Base-by-base conservation (phyloP, 176 grass and related monocot species). In the Coix lacrymajobi region DNA sequence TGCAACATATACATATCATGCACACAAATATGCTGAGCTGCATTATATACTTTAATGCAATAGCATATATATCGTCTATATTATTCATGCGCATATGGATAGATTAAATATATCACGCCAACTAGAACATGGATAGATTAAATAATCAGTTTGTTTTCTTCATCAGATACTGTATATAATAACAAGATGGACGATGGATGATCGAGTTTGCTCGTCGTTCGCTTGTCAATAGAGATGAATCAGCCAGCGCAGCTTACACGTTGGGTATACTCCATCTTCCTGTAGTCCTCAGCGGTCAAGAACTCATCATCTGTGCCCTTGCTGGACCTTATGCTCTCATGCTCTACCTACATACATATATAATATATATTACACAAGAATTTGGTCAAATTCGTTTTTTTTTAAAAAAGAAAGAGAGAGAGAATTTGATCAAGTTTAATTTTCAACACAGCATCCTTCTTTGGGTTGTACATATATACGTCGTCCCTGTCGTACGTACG, bases 201-300 rank as follows among this genome's bases (percentile, higher is more conserved):
- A 37, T 2, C 6, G 4, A 3, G 1, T 20, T 19, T 51, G 17
- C 0, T 20, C 8, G 2, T 51, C 48, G 6, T 51, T 3, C 68
- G 60, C 83, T 64, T 54, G 0, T 22, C 51, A 56, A n/a, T 10
- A 48, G 19, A 56, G 19, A 56, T 56, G 19, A 56, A n/a, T n/a
- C 2, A 56, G 10, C 3, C 20, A 56, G 46, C 4, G 4, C 16
- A 6, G 49, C 84, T 93, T 85, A 97, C 94, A 75, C 89, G 73
- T 82, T 91, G 94, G 67, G 94, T 97, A 76, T 93, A 97, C 80
- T 93, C 94, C 94, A 97, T 97, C 90, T 93, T 97, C 94, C 81
- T 97, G 64, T 97, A 97, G 76, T 93, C 94, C 17, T 97, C 94
- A 49, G 89, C 85, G 31, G 34, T 93, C 72, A 93, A 80, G 88